These are phyloP conservation scores for Ligustrum vulgare DNA, from an alignment of 257 asterid genomes.

Conservation along the genomic window DNA sequence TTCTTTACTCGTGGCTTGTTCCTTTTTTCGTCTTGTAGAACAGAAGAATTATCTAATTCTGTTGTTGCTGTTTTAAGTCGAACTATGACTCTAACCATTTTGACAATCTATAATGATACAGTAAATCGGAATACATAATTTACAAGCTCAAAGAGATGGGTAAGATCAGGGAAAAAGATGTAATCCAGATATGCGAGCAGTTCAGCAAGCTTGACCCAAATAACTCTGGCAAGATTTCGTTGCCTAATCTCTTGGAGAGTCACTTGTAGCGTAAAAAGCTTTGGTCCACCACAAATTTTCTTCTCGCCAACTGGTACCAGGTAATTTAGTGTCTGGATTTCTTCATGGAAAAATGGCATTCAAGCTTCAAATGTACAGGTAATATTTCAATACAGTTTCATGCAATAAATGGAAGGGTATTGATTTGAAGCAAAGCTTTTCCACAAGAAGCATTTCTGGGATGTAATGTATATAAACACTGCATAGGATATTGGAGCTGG, in stretches of 20 bases:
- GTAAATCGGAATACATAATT: slow-evolving; percentile 52
- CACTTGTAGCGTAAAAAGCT: slow-evolving; percentile 27
- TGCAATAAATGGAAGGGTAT: not conserved
- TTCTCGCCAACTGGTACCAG: not conserved
- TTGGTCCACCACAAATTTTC: not conserved
- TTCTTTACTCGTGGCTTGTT: not conserved
- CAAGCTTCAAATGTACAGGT: not conserved
- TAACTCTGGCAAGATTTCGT: slow-evolving; percentile 51
- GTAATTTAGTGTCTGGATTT: not conserved
- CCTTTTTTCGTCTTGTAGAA: not conserved
- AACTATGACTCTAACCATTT: not conserved
- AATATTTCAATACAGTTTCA: not conserved
- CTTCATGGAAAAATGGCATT: not conserved
- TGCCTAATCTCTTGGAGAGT: slow-evolving; percentile 41
- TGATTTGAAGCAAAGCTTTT: not conserved
- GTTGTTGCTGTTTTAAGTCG: not conserved
- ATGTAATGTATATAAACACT: not conserved
- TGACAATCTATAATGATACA: slow-evolving; percentile 16
- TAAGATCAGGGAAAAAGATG: slow-evolving; percentile 52
- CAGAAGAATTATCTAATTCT: not conserved
- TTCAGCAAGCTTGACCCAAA: slow-evolving; percentile 46
- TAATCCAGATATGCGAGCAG: slow-evolving; percentile 49
- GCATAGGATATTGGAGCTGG: no score
- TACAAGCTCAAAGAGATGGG: slow-evolving; percentile 62
- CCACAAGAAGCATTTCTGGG: not conserved